Base-by-base conservation (phyloP, 441 rosid genomes). In the Kokia cookei region DNA sequence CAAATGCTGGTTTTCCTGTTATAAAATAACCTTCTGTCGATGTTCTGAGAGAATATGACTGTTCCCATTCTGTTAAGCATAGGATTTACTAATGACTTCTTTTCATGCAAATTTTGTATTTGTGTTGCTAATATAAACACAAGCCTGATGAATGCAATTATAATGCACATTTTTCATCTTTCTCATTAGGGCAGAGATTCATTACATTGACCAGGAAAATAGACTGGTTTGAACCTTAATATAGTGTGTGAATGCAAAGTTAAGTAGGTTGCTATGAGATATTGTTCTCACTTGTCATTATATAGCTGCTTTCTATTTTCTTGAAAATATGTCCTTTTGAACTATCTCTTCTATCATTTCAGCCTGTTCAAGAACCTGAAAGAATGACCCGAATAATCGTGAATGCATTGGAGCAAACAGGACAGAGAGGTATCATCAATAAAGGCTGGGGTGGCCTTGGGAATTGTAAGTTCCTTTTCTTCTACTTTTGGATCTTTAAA, bases 391-490 rank as follows among this genome's bases (percentile, higher is more conserved):
- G 88, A 76, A 83, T 88, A 77, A 94, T 93, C 55, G 94, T 94
- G 71, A 84, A 91, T 74, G 98, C 96, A 65, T 79, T 94, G 79
- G 90, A 86, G 73, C 79, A 78, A 83, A 94, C 98, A 26, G 93
- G 86, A 81, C 98, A 94, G 84, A 87, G 99, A 84, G 99, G 98
- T 80, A 91, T 94, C 84, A 93, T 94, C 73, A 94, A 93, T 82
- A 93, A 90, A 89, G 99, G 99, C 68, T 94, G 99, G 98, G 98
- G 99, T 78, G 99, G 99, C 77, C 92, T 94, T 78, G 99, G 98
- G 76, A 78, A 92, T 73, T 80, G 97, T 94, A 83, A 72, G 94
- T 86, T 75, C 32, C 51, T 45, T 6, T 65, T 26, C 14, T 11
- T 45, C 37, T 45, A n/a, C 6, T 14, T 72, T 29, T 55, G 65